Base-by-base conservation (phyloP, 106 monocot genomes). In the Dendrobium officinale region DNA sequence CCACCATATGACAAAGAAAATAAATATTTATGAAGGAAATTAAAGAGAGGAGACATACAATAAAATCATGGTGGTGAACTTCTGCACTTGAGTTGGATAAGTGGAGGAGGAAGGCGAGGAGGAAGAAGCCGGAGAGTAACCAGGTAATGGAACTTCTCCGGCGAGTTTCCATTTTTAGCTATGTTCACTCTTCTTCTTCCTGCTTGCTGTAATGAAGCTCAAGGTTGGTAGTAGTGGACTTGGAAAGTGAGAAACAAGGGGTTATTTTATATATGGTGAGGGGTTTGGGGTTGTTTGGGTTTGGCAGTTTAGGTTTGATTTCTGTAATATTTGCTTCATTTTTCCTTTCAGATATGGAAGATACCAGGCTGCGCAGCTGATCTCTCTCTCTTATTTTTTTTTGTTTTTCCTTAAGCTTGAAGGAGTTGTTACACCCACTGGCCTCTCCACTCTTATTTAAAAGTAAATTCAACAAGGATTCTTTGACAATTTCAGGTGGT, bases 251-350 rank as follows among this genome's bases (percentile, higher is more conserved):
- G 67, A 72, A 26, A n/a, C 26, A 42, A 56, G 37, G 82, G 16
- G 27, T 67, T 19, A 5, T 75, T n/a, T 61, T 59, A 64, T 76
- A 76, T 61, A 43, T 51, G 43, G 64, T 11, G 61, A 59, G 49
- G 2, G 75, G 19, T 29, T 75, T 64, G 42, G 73, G 74, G 79
- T 81, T 82, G 79, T 78, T 81, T 61, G 37, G 72, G 61, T 48
- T 78, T 78, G 79, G 78, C 48, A 44, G 80, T 66, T 76, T 86
- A 80, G 86, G 86, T 83, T 83, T 83, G 86, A 75, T 86, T 86
- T 86, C 19, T 31, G 75, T 9, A n/a, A 33, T 11, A 19, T 42
- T 42, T 44, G 43, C 7, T 74, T 74, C 74, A 70, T 29, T 70
- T 37, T 61, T 61, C 4, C n/a, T 22, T 58, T 16, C 58, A 58